Percentiles rank a stretch among this genome's conserved stretches.
phyloP scores from a whole-genome alignment of 371 early-diverging fungal genomes.

The Lichtheimia hyalospora region DNA sequence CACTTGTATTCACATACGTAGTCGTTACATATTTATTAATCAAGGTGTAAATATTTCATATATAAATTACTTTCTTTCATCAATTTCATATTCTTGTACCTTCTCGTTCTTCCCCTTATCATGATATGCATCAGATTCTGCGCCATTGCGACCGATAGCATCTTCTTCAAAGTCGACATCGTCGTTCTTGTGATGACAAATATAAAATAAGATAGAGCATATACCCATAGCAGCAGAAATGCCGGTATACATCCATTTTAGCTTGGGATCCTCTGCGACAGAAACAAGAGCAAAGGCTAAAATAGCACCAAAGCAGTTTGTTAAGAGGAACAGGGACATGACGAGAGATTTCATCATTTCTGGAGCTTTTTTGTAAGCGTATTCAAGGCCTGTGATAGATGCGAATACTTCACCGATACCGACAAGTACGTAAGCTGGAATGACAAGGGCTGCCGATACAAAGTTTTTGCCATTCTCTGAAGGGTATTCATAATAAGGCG shows the following conservation, averaged over 20 bases:
- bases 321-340: constrained; percentile 70
- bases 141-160: constrained; percentile 20
- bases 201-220: constrained; percentile 20
- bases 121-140: neutral
- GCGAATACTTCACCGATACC: constrained; percentile 75
- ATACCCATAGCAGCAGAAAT: constrained; percentile 24
- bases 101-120: no score
- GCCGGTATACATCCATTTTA: constrained; percentile 65
- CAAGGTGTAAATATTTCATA: no score
- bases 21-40: no score
- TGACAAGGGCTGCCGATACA: constrained; percentile 66
- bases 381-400: constrained; percentile 77
- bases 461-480: constrained; percentile 23
- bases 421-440: constrained; percentile 66
- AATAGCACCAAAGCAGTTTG: constrained; percentile 66
- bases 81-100: no score
- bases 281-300: constrained; percentile 68
- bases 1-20: no score
- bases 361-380: constrained; percentile 77
- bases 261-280: constrained; percentile 66
- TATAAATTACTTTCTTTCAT: no score
- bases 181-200: constrained; percentile 21
- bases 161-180: constrained; percentile 23
- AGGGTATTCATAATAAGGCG: constrained; percentile 28
- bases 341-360: constrained; percentile 75